Percentiles rank a stretch among this genome's conserved stretches.
phyloP scores from a whole-genome alignment of 176 grass and related monocot genomes.

The Oryza longistaminata region DNA sequence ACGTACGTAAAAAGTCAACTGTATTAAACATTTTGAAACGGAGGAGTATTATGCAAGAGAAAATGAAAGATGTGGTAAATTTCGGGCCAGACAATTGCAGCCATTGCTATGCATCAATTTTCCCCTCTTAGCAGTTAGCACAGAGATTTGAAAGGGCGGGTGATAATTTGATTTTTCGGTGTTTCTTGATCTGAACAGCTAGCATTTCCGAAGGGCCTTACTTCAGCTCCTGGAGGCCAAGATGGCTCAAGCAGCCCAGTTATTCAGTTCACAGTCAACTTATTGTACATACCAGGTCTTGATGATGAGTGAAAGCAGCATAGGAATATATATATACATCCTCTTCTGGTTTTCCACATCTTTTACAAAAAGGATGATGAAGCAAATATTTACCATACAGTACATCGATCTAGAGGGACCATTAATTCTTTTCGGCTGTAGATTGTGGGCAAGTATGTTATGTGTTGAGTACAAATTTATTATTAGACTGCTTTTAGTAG shows the following conservation, averaged over 20 bases:
- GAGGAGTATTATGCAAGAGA: not conserved
- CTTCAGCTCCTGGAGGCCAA: constrained; percentile 87
- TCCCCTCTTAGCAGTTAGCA: not conserved
- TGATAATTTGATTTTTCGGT: constrained; percentile 8
- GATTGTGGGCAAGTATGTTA: not conserved
- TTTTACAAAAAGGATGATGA: constrained; percentile 12
- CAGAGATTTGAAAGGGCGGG: not conserved
- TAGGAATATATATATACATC: not conserved
- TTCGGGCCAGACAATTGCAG: not conserved
- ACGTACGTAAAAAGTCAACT: too few species aligned
- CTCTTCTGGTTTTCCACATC: not conserved
- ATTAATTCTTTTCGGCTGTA: constrained; percentile 20
- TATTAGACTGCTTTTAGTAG: not conserved
- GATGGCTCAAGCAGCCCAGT: constrained; percentile 86
- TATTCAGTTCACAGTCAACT: constrained; percentile 75
- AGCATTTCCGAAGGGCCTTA: constrained; percentile 86
- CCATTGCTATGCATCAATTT: not conserved
- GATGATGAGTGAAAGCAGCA: constrained; percentile 68
- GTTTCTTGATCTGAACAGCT: constrained; percentile 52
- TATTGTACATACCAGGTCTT: constrained; percentile 83
- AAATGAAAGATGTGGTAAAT: not conserved
- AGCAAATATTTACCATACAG: not conserved
- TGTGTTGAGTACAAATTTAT: not conserved
- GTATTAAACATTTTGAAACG: too few species aligned
- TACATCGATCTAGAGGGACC: constrained; percentile 29